Evolutionary conservation across 805 yeast genomes (phyloP), one percentile per base, ranked within the genome.

Genomic region (Saccharomycopsis selenospora): DNA sequence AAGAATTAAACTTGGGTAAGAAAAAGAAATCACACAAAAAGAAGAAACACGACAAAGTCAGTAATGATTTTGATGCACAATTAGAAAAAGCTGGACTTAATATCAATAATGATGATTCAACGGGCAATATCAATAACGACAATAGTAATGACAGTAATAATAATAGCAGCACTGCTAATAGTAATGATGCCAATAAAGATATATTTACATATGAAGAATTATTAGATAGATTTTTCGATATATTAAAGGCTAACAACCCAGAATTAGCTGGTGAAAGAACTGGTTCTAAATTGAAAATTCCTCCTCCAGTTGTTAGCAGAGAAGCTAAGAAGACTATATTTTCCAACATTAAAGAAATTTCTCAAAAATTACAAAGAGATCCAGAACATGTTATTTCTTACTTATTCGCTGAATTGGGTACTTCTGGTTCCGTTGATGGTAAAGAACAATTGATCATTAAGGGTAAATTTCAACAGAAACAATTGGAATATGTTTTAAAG

Each of bases 381-480:
- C 93, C 96, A 58, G 99, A 93, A 63, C 99, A 93, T 71, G 81
- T 93, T 56, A 93, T 93, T 67, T 96, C 89, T 72, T 93, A 85
- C 70, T 71, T 93, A 69, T 93, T 93, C 70, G 97, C 98, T 1
- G 99, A 93, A 73, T 76, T 93, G 77, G 99, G 99, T 82, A 93
- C 99, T 18, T 88, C 98, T 2, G 99, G 99, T 64, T 90, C 97
- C 49, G 91, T 93, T 53, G 99, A 93, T 70, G 99, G 98, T 67
- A 91, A 87, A 68, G 87, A 89, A 75, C 84, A 99, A 70, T 79
- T 93, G 66, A 89, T 93, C 55, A 91, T 93, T 67, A 93, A 88
- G 75, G 99, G 99, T 75, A 86, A 95, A 69, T 93, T 89, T 76
- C 95, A 85, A 72, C 96, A 95, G 59, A 93, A 91, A 71, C 96